Evolutionary conservation across 257 asterid species (phyloP), one percentile per base, ranked within the genome.

Genomic region (Verbena officinalis): DNA sequence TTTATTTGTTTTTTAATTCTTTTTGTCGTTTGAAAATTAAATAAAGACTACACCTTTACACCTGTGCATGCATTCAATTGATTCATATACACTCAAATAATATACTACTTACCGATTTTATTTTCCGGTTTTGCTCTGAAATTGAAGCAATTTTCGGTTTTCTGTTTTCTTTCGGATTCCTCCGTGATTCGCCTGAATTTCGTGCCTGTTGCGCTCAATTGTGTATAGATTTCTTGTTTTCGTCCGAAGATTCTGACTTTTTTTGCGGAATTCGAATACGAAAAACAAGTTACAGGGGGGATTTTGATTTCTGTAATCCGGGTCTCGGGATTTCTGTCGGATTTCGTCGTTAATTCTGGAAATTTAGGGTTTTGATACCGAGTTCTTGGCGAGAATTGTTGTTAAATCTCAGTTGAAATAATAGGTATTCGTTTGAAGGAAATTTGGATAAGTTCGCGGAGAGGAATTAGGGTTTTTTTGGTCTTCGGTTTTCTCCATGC

Each of bases 381-480:
- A n/a, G 30, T 67, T 17, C 12, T 14, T 14, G 65, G 14, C 46
- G 46, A 15, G 13, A 15, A 34, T 68, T 55, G 21, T 50, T 49
- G 68, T 40, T 65, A 38, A 68, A 64, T 59, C 59, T 58, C 30
- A 5, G 45, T 33, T 60, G 19, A 34, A 51, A 55, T 34, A 15
- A 50, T 16, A 34, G 11, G 55, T 62, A 63, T 40, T 78, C 51
- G 12, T 27, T 62, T 67, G 71, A 42, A 48, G 11, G 70, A 70
- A 46, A 54, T 65, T 50, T 53, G 67, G 53, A 64, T 59, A 34
- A 8, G 4, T 45, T 16, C 3, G 24, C 16, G 54, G 23, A 21
- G 62, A 39, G 51, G 56, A 73, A 69, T 79, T 64, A 68, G 81
- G 77, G 60, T 54, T 73, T 58, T 46, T 38, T 34, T 4, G 63